Percentiles rank a stretch among this genome's conserved stretches.
These are phyloP conservation scores for Diplodia mutila DNA, from an alignment of 2,329 filamentous ascomycete species.

Conservation along the genomic window DNA sequence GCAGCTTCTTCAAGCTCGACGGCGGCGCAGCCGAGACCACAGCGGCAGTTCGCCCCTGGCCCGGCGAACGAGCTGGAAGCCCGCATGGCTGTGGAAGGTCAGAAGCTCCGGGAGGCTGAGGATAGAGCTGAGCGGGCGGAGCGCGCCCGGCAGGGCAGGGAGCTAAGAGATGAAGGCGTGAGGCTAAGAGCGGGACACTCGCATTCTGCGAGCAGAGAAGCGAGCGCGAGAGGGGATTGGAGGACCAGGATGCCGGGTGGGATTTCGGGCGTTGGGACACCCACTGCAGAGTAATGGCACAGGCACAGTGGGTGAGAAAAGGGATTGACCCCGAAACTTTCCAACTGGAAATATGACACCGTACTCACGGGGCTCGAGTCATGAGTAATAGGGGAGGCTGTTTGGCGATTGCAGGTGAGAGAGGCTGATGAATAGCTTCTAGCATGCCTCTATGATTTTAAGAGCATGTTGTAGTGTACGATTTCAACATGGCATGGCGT, in stretches of 20 bases:
- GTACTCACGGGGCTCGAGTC: too few species aligned
- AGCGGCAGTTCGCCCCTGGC: conserved; percentile 10
- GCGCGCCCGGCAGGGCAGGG: conserved; percentile 16
- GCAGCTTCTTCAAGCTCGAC: conserved; percentile 26
- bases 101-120: conserved; percentile 43
- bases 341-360: too few species aligned
- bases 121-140: conserved; percentile 31
- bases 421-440: neutral
- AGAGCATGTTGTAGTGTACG: neutral
- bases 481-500: neutral
- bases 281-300: neutral
- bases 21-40: neutral
- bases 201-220: neutral
- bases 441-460: neutral
- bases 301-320: too few species aligned
- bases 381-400: too few species aligned
- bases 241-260: conserved; percentile 6
- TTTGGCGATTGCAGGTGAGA: neutral
- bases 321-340: too few species aligned
- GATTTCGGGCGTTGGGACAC: conserved; percentile 4
- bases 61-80: conserved; percentile 34
- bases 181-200: neutral
- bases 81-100: conserved; percentile 42
- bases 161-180: neutral
- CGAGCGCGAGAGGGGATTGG: conserved; percentile 2